Evolutionary conservation across 2,329 filamentous ascomycete genomes (phyloP).

Genomic region (Trichophyton equinum): DNA sequence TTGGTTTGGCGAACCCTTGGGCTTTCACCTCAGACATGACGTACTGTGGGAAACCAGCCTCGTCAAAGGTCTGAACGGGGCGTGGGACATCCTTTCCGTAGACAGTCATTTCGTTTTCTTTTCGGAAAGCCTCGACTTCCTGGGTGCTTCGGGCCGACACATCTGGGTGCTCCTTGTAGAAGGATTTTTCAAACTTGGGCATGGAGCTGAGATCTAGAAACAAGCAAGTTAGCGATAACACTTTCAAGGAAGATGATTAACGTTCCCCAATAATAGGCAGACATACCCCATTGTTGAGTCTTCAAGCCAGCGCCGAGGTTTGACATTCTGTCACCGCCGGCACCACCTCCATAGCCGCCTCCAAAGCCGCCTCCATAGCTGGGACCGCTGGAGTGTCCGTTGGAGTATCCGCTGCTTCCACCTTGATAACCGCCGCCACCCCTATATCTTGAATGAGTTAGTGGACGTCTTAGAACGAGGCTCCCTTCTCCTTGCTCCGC

Average conservation of each 20-base stretch:
- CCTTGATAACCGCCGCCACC: constrained; percentile 13
- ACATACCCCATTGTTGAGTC: constrained; percentile 77
- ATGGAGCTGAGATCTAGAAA: constrained; percentile 56
- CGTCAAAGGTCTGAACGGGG: constrained; percentile 92
- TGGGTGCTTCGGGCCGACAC: constrained; percentile 60
- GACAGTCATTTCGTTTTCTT: constrained; percentile 71
- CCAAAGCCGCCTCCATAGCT: constrained; percentile 27
- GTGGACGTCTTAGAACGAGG: constrained; percentile 4
- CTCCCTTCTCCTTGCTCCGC: not conserved
- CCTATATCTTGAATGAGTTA: constrained; percentile 21
- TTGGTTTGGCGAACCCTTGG: constrained; percentile 86
- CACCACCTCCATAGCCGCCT: constrained; percentile 27
- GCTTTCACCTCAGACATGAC: constrained; percentile 98
- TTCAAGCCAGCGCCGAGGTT: constrained; percentile 79
- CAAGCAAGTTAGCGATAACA: constrained; percentile 18
- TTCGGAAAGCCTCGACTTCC: constrained; percentile 82
- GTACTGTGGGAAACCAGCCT: constrained; percentile 92
- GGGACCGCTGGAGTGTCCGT: constrained; percentile 29
- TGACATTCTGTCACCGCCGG: constrained; percentile 86
- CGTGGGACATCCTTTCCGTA: constrained; percentile 72
- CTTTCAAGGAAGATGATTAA: no score
- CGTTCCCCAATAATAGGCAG: no score
- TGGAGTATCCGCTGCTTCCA: constrained; percentile 40
- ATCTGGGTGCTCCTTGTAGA: constrained; percentile 88
- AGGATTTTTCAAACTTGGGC: constrained; percentile 97